These are phyloP conservation scores for Globisporangium heterothallicum DNA, from an alignment of 352 stramenopile genomes.

Conservation along the genomic window DNA sequence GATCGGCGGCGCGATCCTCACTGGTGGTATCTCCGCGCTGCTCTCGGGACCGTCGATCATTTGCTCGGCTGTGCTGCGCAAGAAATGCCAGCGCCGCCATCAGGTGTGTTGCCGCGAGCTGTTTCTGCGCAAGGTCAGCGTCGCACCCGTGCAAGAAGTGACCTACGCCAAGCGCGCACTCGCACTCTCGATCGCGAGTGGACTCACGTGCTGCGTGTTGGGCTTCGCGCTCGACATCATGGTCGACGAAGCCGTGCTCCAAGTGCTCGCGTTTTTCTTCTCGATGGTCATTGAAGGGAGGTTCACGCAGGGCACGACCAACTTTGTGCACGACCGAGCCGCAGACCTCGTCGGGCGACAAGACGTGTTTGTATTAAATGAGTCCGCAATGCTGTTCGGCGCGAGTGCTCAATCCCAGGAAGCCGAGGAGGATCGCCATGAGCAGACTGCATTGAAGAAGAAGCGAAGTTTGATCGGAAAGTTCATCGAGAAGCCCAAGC, in stretches of 20 bases:
- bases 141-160: conserved; percentile 12
- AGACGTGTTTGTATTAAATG: conserved; percentile 9
- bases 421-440: too few species aligned
- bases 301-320: conserved; percentile 9
- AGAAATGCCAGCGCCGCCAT: conserved; percentile 18
- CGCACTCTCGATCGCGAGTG: conserved; percentile 17
- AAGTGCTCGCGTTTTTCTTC: conserved; percentile 22
- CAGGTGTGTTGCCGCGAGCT: conserved; percentile 13
- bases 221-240: conserved; percentile 21
- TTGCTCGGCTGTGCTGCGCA: conserved; percentile 17
- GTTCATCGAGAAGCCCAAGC: conserved; percentile 1
- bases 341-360: conserved; percentile 12
- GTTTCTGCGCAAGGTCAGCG: conserved; percentile 6
- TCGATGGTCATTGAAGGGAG: conserved; percentile 9
- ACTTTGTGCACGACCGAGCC: conserved; percentile 4
- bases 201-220: conserved; percentile 21
- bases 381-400: neutral
- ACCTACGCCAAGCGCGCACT: conserved; percentile 19
- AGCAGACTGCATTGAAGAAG: neutral
- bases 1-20: conserved; percentile 14
- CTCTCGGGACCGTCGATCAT: conserved; percentile 18
- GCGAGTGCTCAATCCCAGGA: too few species aligned
- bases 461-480: conserved; percentile 1
- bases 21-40: conserved; percentile 16
- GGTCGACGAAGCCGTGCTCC: conserved; percentile 19